phyloP scores from a whole-genome alignment of 352 stramenopile species.

The Pythium plurisporium region DNA sequence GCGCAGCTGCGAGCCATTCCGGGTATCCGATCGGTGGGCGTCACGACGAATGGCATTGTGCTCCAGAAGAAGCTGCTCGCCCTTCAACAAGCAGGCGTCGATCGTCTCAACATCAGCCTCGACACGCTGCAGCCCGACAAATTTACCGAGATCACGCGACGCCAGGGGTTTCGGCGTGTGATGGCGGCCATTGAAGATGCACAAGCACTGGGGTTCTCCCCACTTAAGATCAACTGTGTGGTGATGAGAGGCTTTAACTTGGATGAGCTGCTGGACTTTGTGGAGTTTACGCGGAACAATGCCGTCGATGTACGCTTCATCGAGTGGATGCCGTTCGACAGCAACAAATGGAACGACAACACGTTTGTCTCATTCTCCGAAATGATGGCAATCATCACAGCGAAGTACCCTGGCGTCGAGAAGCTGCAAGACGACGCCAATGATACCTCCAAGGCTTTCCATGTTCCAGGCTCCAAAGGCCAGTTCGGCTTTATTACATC shows the following conservation, averaged over 20 bases:
- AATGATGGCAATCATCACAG: constrained; percentile 73
- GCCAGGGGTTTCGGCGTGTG: constrained; percentile 85
- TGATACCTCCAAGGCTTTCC: constrained; percentile 96
- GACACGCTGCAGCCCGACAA: constrained; percentile 92
- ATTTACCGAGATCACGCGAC: constrained; percentile 92
- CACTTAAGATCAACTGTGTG: constrained; percentile 97
- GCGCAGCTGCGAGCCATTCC: constrained; percentile 49
- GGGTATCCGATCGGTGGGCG: constrained; percentile 80
- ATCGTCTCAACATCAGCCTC: constrained; percentile 93
- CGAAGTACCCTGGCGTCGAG: constrained; percentile 39
- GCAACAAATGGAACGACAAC: constrained; percentile 93
- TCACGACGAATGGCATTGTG: constrained; percentile 97
- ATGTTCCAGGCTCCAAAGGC: constrained; percentile 55
- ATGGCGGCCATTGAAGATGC: constrained; percentile 80
- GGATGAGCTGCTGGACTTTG: constrained; percentile 93
- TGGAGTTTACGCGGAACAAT: constrained; percentile 83
- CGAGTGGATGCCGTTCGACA: constrained; percentile 99
- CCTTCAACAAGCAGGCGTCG: constrained; percentile 82
- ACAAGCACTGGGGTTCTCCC: constrained; percentile 39
- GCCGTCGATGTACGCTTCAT: constrained; percentile 97
- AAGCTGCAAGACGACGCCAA: constrained; percentile 77
- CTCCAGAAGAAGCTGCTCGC: constrained; percentile 79
- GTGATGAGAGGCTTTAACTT: constrained; percentile 96
- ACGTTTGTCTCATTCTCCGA: constrained; percentile 93
- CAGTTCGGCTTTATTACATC: constrained; percentile 96